A percentile compares a stretch with the other conserved stretches of the same genome.
These are phyloP conservation scores for Staphylotrichum longicolle DNA, from an alignment of 495 filamentous ascomycete genomes.

Conservation along the genomic window DNA sequence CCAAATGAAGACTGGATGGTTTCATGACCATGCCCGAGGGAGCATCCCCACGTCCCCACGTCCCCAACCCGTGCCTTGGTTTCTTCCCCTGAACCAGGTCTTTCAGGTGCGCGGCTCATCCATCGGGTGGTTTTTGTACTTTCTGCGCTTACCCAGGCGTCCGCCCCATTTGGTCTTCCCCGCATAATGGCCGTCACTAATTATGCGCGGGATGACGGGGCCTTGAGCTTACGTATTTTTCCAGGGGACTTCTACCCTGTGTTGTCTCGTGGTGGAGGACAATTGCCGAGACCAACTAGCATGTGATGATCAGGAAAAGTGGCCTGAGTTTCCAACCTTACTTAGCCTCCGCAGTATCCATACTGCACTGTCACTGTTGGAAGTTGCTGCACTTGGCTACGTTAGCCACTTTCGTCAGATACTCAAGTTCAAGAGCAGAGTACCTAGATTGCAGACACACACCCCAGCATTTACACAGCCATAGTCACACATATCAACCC, in stretches of 20 bases:
- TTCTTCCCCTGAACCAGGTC: not conserved
- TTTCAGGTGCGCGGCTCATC: not conserved
- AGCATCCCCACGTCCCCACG: not conserved
- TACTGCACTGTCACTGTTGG: too few species aligned
- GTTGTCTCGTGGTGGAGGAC: not conserved
- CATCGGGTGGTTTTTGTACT: not conserved
- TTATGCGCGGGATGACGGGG: not conserved
- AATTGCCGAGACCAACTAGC: slow-evolving; percentile 4
- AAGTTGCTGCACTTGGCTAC: not conserved
- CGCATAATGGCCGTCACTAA: not conserved
- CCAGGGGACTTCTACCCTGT: not conserved
- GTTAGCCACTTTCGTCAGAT: not conserved
- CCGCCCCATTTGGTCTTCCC: not conserved
- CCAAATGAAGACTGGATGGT: not conserved
- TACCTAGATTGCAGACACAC: not conserved
- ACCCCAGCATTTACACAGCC: too few species aligned
- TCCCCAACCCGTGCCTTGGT: not conserved
- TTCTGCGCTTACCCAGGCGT: not conserved
- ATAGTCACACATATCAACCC: too few species aligned
- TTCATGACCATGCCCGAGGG: not conserved
- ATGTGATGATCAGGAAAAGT: not conserved
- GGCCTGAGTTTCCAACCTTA: too few species aligned
- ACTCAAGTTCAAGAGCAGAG: not conserved
- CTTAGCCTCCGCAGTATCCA: too few species aligned
- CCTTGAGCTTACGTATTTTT: not conserved